Base-by-base conservation (phyloP, 352 stramenopile genomes). In the Globisporangium uncinulatum region DNA sequence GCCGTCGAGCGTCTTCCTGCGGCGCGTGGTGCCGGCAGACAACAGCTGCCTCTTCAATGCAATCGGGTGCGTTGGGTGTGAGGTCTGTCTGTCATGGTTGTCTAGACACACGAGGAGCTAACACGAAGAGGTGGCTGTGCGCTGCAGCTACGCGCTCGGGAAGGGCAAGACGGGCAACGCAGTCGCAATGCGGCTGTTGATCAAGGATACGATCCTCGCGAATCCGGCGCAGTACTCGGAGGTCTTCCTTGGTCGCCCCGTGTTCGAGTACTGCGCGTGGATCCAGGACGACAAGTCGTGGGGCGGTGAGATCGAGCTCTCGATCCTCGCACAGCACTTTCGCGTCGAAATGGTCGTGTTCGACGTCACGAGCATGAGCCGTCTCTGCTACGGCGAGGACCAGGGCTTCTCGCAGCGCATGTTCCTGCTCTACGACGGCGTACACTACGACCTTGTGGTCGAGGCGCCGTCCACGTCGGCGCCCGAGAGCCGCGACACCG, bases 21-120 rank as follows among this genome's bases (percentile, higher is more conserved):
- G 83, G 4, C 82, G 80, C 32, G 74, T 91, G 1, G 80, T 95
- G 42, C 76, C 85, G 7, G 83, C 83, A 13, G 85, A 95, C 63
- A 95, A 95, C 61, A 92, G 81, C 58, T 95, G 85, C 57, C 69
- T 95, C 7, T 95, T 95, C 59, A 89, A 93, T 66, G 73, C 77
- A n/a, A 87, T 95, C 36, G 79, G 74, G 71, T 92, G 52, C n/a
- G 59, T 62, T 29, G 24, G 24, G 24, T 29, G 24, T 29, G 24
- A 29, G 24, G 24, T 29, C 24, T 29, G 24, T 29, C 24, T 29
- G 24, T 29, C 24, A 1, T 4, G 24, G 24, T 29, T 4, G 24
- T 29, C 1, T 29, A 29, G 24, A 29, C 24, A 4, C 17, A 51
- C 41, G 34, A 39, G 6, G 7, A 13, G 34, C 34, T 39, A 13